phyloP scores from a whole-genome alignment of 352 stramenopile genomes.

The Globisporangium uncinulatum region DNA sequence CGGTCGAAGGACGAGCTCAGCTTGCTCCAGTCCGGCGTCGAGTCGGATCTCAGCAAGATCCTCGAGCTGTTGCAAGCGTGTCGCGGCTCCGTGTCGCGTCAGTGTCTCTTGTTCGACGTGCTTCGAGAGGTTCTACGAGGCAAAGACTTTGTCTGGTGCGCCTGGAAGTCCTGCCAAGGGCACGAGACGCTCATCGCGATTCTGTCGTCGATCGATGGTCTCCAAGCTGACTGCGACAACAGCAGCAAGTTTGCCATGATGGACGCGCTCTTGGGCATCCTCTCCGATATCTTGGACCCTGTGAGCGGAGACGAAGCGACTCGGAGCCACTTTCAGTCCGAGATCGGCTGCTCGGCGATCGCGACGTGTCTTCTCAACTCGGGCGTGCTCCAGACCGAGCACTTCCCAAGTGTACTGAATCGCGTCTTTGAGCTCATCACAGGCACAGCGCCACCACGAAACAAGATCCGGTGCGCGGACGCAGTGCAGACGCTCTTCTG shows the following conservation, averaged over 20 bases:
- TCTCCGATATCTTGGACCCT: conserved; percentile 41
- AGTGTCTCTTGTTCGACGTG: conserved; percentile 33
- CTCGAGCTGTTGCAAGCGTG: conserved; percentile 45
- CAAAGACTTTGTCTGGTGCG: conserved; percentile 24
- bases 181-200: conserved; percentile 56
- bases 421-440: conserved; percentile 59
- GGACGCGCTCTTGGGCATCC: conserved; percentile 41
- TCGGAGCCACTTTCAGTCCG: conserved; percentile 32
- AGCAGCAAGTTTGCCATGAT: conserved; percentile 29
- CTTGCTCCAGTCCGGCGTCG: conserved; percentile 39
- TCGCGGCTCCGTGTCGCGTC: conserved; percentile 21
- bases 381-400: conserved; percentile 31
- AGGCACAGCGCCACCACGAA: conserved; percentile 22
- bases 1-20: conserved; percentile 9
- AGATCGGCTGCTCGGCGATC: conserved; percentile 40
- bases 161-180: conserved; percentile 50
- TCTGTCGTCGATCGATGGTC: conserved; percentile 43
- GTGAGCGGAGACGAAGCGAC: conserved; percentile 20
- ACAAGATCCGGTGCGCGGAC: conserved; percentile 54
- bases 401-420: conserved; percentile 31
- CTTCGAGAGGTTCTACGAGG: conserved; percentile 46
- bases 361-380: conserved; percentile 55
- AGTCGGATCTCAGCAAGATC: conserved; percentile 50
- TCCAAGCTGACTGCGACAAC: conserved; percentile 14
- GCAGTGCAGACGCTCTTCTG: conserved; percentile 48